A percentile compares a stretch with the other conserved stretches of the same genome.
phyloP scores from a whole-genome alignment of 2,329 filamentous ascomycete genomes.

The Phaeosphaeriaceae sp. region DNA sequence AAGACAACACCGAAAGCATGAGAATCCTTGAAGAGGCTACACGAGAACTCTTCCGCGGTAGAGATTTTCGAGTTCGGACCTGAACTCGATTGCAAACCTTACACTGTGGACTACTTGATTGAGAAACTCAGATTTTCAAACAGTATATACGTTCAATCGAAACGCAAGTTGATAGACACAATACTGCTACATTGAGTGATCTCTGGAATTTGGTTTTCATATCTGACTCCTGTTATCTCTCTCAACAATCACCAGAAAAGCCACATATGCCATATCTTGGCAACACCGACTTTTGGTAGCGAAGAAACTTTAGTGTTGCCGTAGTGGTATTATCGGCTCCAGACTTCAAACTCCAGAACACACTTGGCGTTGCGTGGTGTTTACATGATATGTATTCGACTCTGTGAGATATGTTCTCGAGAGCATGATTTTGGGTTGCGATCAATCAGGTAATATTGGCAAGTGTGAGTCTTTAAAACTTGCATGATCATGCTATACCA shows the following conservation, averaged over 20 bases:
- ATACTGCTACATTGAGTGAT: too few species aligned
- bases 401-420: not conserved
- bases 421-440: not conserved
- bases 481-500: not conserved
- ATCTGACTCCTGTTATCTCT: not conserved
- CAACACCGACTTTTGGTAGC: not conserved
- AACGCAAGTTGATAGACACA: too few species aligned
- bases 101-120: too few species aligned
- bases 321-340: not conserved
- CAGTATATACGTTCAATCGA: too few species aligned
- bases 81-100: too few species aligned
- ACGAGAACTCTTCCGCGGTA: too few species aligned
- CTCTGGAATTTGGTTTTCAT: too few species aligned
- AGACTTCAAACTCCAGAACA: not conserved
- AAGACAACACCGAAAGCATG: too few species aligned
- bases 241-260: not conserved
- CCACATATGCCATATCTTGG: not conserved
- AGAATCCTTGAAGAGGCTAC: too few species aligned
- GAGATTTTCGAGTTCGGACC: too few species aligned
- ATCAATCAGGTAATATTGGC: not conserved
- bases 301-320: not conserved
- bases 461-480: not conserved
- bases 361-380: not conserved
- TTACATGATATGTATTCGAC: not conserved
- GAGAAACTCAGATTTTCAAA: too few species aligned